Evolutionary conservation across 1,284 basidiomycete species (phyloP).

Genomic region (Phellinidium pouzarii): DNA sequence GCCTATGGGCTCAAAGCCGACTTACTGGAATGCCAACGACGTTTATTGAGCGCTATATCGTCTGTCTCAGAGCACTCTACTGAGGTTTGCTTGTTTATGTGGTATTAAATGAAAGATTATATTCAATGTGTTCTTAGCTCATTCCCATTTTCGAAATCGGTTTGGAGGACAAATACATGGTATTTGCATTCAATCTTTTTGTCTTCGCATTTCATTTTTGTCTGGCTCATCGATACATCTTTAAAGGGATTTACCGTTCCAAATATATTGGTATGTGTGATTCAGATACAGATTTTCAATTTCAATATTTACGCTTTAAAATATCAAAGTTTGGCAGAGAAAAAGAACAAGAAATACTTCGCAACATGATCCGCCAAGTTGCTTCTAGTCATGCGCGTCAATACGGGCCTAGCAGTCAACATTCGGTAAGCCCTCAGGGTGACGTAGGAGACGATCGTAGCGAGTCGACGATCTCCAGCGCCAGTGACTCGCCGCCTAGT

Average conservation of each 20-base stretch:
- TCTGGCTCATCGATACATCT: neutral
- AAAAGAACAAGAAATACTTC: conserved; percentile 57
- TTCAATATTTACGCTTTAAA: neutral
- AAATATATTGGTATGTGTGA: conserved; percentile 43
- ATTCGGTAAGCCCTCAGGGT: conserved; percentile 25
- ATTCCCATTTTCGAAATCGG: conserved; percentile 63
- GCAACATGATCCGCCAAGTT: conserved; percentile 57
- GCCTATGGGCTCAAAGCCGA: conserved; percentile 61
- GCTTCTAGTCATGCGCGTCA: conserved; percentile 56
- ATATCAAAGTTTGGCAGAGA: conserved; percentile 58
- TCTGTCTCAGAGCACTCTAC: conserved; percentile 47
- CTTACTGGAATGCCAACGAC: conserved; percentile 56
- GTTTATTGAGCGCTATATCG: conserved; percentile 50
- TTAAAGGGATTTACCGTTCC: conserved; percentile 61
- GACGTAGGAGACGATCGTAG: conserved; percentile 34
- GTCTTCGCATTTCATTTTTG: neutral
- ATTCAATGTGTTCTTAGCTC: conserved; percentile 34
- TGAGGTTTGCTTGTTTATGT: conserved; percentile 35
- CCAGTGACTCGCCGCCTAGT: conserved; percentile 30
- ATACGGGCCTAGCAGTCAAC: conserved; percentile 34
- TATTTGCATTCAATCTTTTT: conserved; percentile 25
- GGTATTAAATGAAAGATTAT: conserved; percentile 11
- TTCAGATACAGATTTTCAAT: neutral
- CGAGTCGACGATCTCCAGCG: conserved; percentile 38
- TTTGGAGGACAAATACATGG: conserved; percentile 53